Percentiles rank a stretch among this genome's conserved stretches.
These are phyloP conservation scores for Stentor roeselii DNA, from an alignment of 73 alveolate species.

Conservation along the genomic window DNA sequence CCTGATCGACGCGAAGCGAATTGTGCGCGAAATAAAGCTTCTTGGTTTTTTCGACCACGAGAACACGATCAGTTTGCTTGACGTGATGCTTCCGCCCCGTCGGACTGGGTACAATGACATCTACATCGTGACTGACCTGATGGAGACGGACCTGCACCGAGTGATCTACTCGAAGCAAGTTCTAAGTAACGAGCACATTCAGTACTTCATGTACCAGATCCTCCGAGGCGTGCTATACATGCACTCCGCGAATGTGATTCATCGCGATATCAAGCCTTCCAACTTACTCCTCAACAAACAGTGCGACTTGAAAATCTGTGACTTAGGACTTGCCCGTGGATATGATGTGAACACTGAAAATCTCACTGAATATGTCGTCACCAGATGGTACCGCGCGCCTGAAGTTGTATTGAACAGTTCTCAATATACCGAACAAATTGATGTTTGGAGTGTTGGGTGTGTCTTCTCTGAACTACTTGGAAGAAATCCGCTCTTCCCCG, in stretches of 20 bases:
- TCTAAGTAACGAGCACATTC: conserved; percentile 71
- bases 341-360: conserved; percentile 47
- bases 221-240: conserved; percentile 71
- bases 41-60: conserved; percentile 64
- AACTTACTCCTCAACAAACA: conserved; percentile 59
- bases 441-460: conserved; percentile 66
- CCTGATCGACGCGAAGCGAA: conserved; percentile 64
- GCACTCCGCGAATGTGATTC: conserved; percentile 73
- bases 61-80: conserved; percentile 47
- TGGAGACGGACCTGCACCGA: conserved; percentile 71
- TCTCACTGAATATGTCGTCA: too few species aligned
- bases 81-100: conserved; percentile 46
- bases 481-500: conserved; percentile 73
- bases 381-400: too few species aligned
- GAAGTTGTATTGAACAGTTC: conserved; percentile 62
- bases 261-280: conserved; percentile 66
- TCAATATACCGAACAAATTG: conserved; percentile 50
- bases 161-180: conserved; percentile 60
- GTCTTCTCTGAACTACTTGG: conserved; percentile 61
- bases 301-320: conserved; percentile 63
- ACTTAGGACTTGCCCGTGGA: conserved; percentile 55
- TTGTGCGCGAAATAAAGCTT: conserved; percentile 62
- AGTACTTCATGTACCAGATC: conserved; percentile 63
- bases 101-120: conserved; percentile 49
- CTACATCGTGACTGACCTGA: conserved; percentile 63